These are phyloP conservation scores for Aspergillus ruber DNA, from an alignment of 2,329 filamentous ascomycete genomes.

Conservation along the genomic window DNA sequence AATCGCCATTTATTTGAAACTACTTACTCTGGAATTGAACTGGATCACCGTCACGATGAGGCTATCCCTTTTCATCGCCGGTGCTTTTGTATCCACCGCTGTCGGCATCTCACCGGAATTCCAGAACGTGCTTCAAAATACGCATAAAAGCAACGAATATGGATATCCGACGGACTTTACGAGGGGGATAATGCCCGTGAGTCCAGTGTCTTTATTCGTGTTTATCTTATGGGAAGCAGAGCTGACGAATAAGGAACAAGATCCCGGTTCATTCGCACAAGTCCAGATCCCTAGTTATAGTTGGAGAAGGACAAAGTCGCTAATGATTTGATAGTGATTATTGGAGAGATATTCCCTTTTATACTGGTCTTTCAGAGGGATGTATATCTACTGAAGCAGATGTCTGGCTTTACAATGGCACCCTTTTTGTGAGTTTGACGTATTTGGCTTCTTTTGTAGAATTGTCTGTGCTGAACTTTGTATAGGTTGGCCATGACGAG, in stretches of 20 bases:
- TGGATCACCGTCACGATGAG: not conserved
- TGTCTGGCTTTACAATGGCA: constrained; percentile 53
- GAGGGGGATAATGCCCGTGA: constrained; percentile 52
- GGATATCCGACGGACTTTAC: constrained; percentile 58
- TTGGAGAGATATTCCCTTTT: constrained; percentile 42
- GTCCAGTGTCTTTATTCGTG: constrained; percentile 10
- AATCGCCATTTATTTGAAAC: not conserved
- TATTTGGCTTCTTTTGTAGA: not conserved
- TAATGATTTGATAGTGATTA: constrained; percentile 48
- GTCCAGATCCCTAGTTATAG: not conserved
- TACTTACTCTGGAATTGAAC: not conserved
- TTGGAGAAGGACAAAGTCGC: not conserved
- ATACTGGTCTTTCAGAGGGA: constrained; percentile 49
- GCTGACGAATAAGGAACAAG: constrained; percentile 12
- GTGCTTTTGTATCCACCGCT: constrained; percentile 19
- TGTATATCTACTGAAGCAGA: constrained; percentile 55
- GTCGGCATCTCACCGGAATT: constrained; percentile 39
- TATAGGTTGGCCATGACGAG: constrained; percentile 51
- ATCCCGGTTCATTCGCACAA: constrained; percentile 39
- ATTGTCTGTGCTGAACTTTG: constrained; percentile 3
- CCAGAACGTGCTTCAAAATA: constrained; percentile 52
- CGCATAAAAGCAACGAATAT: constrained; percentile 47
- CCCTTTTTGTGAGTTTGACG: constrained; percentile 42
- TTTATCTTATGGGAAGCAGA: not conserved
- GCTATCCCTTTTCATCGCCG: constrained; percentile 6